Base-by-base conservation (phyloP, 352 stramenopile genomes). In the Phytophthora litchii region DNA sequence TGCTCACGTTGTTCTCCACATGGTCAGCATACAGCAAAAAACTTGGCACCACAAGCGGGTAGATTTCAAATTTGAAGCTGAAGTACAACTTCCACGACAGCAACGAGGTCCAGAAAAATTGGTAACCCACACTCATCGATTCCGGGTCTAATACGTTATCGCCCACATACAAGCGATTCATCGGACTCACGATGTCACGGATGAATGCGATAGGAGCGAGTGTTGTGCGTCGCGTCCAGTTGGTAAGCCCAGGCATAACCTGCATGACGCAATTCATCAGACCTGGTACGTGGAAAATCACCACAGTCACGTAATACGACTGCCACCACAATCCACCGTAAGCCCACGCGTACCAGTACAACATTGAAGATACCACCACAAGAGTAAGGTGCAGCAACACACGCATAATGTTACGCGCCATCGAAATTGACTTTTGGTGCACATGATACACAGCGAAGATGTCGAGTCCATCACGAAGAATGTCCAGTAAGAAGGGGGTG, bases 21-120 rank as follows among this genome's bases (percentile, higher is more conserved):
- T 99, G 98, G 67, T 99, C 97, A 38, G 98, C 96, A 35, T 95
- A 98, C 29, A 99, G 77, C 76, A 99, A 64, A 54, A 99, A 87
- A 7, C 91, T 96, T 13, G 97, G 97, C 2, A 97, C 85, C 19
- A 99, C 94, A 46, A 99, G 92, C 27, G 92, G 94, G 21, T 91
- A 95, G 11, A 99, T 98, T 67, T 99, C 95, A 69, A 99, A 99
- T 62, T 98, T 89, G 78, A 99, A 99, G 51, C 94, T 98, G 70
- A 99, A 99, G 64, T 94, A 97, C 5, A 99, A 62, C 71, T 99
- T 99, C 93, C 92, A 99, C 21, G 78, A 71, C 19, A 99, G 78
- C 60, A 99, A 85, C 10, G 91, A 96, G 4, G 80, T 50, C 97
- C 96, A 99, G 54, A 98, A 99, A 38, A 98, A 78, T 45, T 98